These are phyloP conservation scores for Fraxinus velutina DNA, from an alignment of 305 asterid species.

Conservation along the genomic window DNA sequence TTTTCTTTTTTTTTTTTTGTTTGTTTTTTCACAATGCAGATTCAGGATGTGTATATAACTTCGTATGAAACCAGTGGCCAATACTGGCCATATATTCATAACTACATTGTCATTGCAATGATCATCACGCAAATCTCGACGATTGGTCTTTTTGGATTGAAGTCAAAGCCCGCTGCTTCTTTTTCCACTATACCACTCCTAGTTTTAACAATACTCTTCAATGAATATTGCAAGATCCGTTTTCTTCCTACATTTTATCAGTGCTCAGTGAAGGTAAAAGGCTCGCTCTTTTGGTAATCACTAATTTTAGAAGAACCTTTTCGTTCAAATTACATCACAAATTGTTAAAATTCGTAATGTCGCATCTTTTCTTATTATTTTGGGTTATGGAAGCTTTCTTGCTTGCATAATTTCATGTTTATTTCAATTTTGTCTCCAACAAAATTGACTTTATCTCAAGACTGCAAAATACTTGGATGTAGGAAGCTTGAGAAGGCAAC, in stretches of 20 bases:
- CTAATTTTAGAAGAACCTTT: neutral
- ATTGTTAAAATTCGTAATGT: neutral
- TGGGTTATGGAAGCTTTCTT: neutral
- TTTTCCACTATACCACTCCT: slow-evolving; percentile 67
- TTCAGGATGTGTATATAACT: slow-evolving; percentile 75
- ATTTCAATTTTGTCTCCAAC: neutral
- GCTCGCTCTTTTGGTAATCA: neutral
- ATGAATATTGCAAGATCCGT: slow-evolving; percentile 83
- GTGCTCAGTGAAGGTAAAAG: slow-evolving; percentile 65
- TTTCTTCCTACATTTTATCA: slow-evolving; percentile 74
- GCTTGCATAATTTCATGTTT: neutral
- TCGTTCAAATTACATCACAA: neutral
- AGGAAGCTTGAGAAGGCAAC: neutral
- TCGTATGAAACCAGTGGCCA: slow-evolving; percentile 85
- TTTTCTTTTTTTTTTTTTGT: too few relatives aligned
- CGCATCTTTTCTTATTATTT: neutral
- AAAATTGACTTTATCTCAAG: neutral
- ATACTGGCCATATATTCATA: slow-evolving; percentile 89
- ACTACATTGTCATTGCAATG: slow-evolving; percentile 65
- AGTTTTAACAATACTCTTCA: slow-evolving; percentile 63
- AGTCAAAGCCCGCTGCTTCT: slow-evolving; percentile 85
- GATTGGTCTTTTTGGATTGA: slow-evolving; percentile 91
- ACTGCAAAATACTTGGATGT: neutral
- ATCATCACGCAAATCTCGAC: slow-evolving; percentile 75
- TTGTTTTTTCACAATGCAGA: slow-evolving; percentile 42